These are phyloP conservation scores for Coemansia sp. DNA, from an alignment of 192 early-diverging fungal genomes.

Conservation along the genomic window DNA sequence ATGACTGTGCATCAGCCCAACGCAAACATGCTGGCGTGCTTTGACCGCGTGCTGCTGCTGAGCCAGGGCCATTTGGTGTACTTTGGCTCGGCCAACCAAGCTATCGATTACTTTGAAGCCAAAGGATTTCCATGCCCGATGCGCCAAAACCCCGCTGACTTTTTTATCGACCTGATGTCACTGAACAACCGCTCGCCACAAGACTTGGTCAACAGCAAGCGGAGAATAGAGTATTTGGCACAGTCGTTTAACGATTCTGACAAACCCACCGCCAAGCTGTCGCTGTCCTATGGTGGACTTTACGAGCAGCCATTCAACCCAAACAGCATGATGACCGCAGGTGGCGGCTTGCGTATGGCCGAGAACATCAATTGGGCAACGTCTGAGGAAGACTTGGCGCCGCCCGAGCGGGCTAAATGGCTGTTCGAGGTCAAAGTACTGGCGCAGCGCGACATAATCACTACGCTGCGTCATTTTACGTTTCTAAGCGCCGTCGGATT, in stretches of 20 bases:
- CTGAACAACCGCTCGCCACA: constrained; percentile 51
- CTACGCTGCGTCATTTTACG: constrained; percentile 43
- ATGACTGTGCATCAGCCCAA: constrained; percentile 96
- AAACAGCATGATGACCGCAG: constrained; percentile 11
- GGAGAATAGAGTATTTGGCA: constrained; percentile 37
- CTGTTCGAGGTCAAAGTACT: constrained; percentile 39
- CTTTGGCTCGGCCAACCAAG: constrained; percentile 67
- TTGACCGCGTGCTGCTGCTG: constrained; percentile 85
- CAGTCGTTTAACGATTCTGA: constrained; percentile 22
- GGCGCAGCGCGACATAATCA: constrained; percentile 43
- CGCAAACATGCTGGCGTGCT: constrained; percentile 84
- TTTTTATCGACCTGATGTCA: constrained; percentile 54
- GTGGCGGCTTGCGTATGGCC: constrained; percentile 10
- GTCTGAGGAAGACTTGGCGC: constrained; percentile 16
- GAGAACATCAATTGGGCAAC: constrained; percentile 15
- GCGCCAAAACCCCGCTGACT: constrained; percentile 92
- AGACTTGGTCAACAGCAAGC: constrained; percentile 35
- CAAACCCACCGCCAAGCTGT: constrained; percentile 38
- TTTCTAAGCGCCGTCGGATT: constrained; percentile 45
- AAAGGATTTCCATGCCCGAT: constrained; percentile 80
- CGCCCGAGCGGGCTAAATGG: constrained; percentile 39
- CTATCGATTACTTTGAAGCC: constrained; percentile 68
- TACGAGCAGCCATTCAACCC: constrained; percentile 35
- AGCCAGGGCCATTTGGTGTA: constrained; percentile 80
- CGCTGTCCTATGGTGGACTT: constrained; percentile 44